Evolutionary conservation across 352 stramenopile species (phyloP).

Genomic region (Elongisporangium senticosum): DNA sequence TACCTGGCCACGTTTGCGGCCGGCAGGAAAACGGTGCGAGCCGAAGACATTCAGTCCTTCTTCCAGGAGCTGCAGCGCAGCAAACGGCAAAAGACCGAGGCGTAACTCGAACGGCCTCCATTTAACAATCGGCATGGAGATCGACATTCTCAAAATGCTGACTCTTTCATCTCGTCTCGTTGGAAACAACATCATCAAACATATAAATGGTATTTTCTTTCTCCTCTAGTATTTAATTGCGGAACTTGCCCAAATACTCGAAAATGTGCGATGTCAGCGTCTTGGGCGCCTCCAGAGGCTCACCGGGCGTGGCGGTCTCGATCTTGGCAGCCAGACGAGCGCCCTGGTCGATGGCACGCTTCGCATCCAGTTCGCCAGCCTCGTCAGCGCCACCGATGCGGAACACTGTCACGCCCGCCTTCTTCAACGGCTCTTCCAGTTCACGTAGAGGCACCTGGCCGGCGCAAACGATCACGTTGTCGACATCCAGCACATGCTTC

Average conservation of each 20-base stretch:
- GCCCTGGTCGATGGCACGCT: slow-evolving; percentile 96
- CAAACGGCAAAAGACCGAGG: slow-evolving; percentile 53
- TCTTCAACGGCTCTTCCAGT: slow-evolving; percentile 77
- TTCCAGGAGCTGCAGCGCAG: slow-evolving; percentile 43
- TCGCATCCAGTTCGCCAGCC: slow-evolving; percentile 95
- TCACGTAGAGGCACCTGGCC: slow-evolving; percentile 91
- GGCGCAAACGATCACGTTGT: slow-evolving; percentile 95
- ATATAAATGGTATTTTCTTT: slow-evolving; percentile 5
- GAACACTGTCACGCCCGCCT: slow-evolving; percentile 82
- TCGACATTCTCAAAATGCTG: not conserved
- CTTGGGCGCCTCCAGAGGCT: slow-evolving; percentile 33
- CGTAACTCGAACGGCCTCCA: slow-evolving; percentile 1
- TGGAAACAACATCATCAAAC: slow-evolving; percentile 4
- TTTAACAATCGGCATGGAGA: not conserved
- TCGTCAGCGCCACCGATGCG: slow-evolving; percentile 94
- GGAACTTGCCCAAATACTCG: slow-evolving; percentile 42
- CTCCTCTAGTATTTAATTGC: slow-evolving; percentile 21
- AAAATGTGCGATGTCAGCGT: slow-evolving; percentile 46
- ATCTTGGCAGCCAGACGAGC: slow-evolving; percentile 81
- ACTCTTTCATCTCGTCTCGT: slow-evolving; percentile 12
- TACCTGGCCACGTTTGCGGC: slow-evolving; percentile 59
- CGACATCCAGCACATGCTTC: slow-evolving; percentile 87
- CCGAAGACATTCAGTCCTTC: slow-evolving; percentile 67
- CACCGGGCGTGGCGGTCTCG: slow-evolving; percentile 72
- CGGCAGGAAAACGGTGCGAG: slow-evolving; percentile 53